Base-by-base conservation (phyloP, 176 grass and related monocot species). In the Carex kokanica region DNA sequence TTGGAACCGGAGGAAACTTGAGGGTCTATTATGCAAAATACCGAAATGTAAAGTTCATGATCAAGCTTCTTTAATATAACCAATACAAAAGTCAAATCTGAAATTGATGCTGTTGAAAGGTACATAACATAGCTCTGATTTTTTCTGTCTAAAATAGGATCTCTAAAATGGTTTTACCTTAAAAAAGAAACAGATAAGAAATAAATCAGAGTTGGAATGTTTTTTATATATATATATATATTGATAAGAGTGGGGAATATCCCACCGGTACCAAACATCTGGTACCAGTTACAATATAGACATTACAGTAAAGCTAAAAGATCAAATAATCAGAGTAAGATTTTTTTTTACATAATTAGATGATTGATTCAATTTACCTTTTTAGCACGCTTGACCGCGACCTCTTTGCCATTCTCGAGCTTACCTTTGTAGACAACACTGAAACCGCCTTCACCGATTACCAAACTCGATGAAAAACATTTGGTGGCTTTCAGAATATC, bases 401-500 rank as follows among this genome's bases (percentile, higher is more conserved):
- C 51, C 1, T 94, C 79, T 54, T 91, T 91, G 61, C 92, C 95
- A 25, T 90, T 87, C 49, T 38, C 27, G 55, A 95, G 90, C 84
- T 90, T 89, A 8, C 84, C 95, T 82, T 36, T 93, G 73, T 98
- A 98, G 57, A 98, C 92, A 5, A 83, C 85, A 64, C 95, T 91
- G 3, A 86, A 94, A 65, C 95, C 95, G 38, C 92, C 95, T 86
- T 98, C 90, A 54, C 95, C 92, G 54, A 98, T 88, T 80, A 88
- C 86, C 47, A 93, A 47, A 60, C 86, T 80, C 2, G 92, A 88
- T 0, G 92, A 93, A 83, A 98, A 94, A 70, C 91, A 94, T 11
- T 90, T 94, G 0, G 95, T 98, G 63, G 92, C 95, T 84, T 85
- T 94, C 49, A 89, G 86, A 16, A 98, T 98, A 81, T 98, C 88